Evolutionary conservation across 2,329 filamentous ascomycete species (phyloP), one percentile per base, ranked within the genome.

Genomic region (Aspergillus phoenicis): DNA sequence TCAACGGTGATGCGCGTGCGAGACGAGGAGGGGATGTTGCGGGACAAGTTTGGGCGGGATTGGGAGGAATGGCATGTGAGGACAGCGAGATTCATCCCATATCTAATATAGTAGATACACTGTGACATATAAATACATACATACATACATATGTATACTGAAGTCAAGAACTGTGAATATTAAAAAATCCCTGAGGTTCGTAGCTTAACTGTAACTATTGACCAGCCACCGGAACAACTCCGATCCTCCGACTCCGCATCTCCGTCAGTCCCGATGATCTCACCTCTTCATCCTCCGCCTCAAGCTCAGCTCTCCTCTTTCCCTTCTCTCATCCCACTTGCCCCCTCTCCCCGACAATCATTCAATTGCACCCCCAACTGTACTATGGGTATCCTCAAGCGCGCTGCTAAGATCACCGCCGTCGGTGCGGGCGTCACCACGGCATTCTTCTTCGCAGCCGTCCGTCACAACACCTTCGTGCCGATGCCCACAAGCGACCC

Each of bases 401-500:
- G 70, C 52, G 66, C 76, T 51, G 60, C 80, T 26, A 76, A 82
- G 65, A 75, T 82, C 2, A 65, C 82, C 52, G 77, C 80, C 61
- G 78, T 78, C 5, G 80, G 80, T 58, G 74, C 81, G 36, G 76
- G 80, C 20, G 82, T 83, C 64, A 81, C 83, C 13, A 74, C 82
- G 33, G 83, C 83, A 15, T 78, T 79, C 22, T 83, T 84, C 62
- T 81, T 84, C 54, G 84, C 82, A 62, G 80, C 83, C 61, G 84
- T 83, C 47, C 80, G 83, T 62, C 80, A 82, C 62, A 87, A 85
- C 66, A 81, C 78, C 41, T 78, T 89, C 69, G 77, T 86, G 68
- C 82, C 85, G 57, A 83, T 89, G 43, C 73, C 89, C 51, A 73
- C 80, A n/a, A 73, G 82, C 48, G 81, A 83, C 65, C 88, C 91